These are phyloP conservation scores for Clarireedia hainanense DNA, from an alignment of 2,329 filamentous ascomycete genomes.

Conservation along the genomic window DNA sequence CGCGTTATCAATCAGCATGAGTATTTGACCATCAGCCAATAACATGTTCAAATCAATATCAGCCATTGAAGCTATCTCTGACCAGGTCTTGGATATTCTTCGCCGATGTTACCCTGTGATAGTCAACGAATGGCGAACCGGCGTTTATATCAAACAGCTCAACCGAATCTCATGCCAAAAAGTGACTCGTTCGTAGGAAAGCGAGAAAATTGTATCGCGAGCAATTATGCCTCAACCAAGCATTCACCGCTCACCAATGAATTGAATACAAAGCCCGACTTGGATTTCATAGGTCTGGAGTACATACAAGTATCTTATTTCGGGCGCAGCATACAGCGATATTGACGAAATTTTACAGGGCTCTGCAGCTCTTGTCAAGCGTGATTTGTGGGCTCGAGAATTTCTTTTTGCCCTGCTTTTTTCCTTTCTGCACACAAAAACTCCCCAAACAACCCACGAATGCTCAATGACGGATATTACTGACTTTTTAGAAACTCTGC, in stretches of 20 bases:
- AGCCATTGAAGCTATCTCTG: neutral
- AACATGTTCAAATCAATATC: neutral
- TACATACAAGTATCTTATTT: neutral
- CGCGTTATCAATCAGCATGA: constrained; percentile 10
- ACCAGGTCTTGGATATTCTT: neutral
- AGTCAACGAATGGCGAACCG: constrained; percentile 24
- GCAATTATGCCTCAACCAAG: constrained; percentile 17
- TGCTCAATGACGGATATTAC: neutral
- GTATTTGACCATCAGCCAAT: neutral
- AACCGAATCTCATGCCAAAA: constrained; percentile 6
- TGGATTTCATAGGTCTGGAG: constrained; percentile 21
- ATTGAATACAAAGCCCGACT: constrained; percentile 6
- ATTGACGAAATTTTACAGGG: constrained; percentile 1
- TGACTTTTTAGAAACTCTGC: neutral
- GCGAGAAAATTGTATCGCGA: neutral
- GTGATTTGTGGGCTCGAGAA: neutral
- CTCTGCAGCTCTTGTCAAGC: constrained; percentile 4
- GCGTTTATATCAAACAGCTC: constrained; percentile 17
- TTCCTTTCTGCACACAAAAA: neutral
- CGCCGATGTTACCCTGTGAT: constrained; percentile 7
- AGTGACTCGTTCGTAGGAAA: neutral
- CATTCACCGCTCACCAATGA: constrained; percentile 22
- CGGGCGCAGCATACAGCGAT: constrained; percentile 14
- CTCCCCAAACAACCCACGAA: neutral
- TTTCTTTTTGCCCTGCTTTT: constrained; percentile 1